These are phyloP conservation scores for Penicillium brasilianum DNA, from an alignment of 2,329 filamentous ascomycete species.

Conservation along the genomic window DNA sequence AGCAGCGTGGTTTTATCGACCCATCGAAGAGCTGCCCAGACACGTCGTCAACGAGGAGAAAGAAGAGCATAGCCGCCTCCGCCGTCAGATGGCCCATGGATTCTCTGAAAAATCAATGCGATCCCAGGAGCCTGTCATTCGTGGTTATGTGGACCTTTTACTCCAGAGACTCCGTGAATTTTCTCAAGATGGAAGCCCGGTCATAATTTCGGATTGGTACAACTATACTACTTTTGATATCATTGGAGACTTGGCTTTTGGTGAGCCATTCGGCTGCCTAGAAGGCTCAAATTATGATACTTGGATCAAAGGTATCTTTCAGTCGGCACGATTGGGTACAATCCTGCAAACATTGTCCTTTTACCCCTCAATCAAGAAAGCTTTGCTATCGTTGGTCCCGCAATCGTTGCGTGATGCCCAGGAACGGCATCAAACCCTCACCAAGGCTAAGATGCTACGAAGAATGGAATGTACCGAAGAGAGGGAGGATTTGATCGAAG, in stretches of 20 bases:
- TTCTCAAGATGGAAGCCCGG: conserved; percentile 12
- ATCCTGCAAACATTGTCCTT: conserved; percentile 24
- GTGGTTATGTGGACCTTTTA: conserved; percentile 27
- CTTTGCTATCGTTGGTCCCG: conserved; percentile 18
- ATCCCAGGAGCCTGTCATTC: conserved; percentile 32
- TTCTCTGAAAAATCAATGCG: conserved; percentile 34
- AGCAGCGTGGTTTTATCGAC: conserved; percentile 24
- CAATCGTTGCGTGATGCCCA: conserved; percentile 18
- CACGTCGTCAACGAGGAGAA: conserved; percentile 24
- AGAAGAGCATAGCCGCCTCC: conserved; percentile 20
- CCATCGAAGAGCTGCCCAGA: conserved; percentile 14
- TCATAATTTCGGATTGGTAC: conserved; percentile 35
- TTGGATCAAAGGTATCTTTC: conserved; percentile 44
- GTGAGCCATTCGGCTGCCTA: conserved; percentile 19
- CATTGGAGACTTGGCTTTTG: conserved; percentile 36
- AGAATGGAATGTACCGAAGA: conserved; percentile 18
- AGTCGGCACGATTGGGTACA: conserved; percentile 15
- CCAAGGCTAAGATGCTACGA: conserved; percentile 23
- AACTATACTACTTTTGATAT: conserved; percentile 44
- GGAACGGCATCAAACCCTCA: conserved; percentile 19
- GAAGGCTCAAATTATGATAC: conserved; percentile 19
- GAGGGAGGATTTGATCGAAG: conserved; percentile 26
- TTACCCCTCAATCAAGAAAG: conserved; percentile 20
- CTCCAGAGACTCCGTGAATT: conserved; percentile 22
- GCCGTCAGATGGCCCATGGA: conserved; percentile 31